A percentile compares a stretch with the other conserved stretches of the same genome.
Evolutionary conservation across 129 eudicot species (phyloP).

Genomic region (Artemisia argyi): DNA sequence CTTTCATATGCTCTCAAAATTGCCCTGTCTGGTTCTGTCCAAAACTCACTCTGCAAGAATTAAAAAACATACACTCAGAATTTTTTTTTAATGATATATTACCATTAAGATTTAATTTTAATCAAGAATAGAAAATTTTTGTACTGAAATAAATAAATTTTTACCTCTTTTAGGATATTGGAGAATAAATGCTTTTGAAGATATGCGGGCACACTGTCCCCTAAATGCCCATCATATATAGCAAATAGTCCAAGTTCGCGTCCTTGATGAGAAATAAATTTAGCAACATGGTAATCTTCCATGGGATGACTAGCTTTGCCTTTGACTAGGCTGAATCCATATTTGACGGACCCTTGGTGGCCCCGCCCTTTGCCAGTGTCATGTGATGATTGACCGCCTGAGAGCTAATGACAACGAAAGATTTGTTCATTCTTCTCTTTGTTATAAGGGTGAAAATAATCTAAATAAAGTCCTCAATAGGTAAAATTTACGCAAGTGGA

Average conservation of each 20-base stretch:
- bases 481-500: background rate
- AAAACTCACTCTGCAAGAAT: conserved; percentile 61
- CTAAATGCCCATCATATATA: conserved; percentile 83
- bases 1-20: conserved; percentile 76
- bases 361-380: conserved; percentile 85
- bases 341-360: conserved; percentile 53
- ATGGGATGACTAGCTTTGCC: conserved; percentile 93
- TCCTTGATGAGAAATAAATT: conserved; percentile 52
- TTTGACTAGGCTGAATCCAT: conserved; percentile 70
- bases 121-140: background rate
- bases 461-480: conserved; percentile 1
- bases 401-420: conserved; percentile 29
- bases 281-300: conserved; percentile 93
- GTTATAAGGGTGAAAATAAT: background rate
- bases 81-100: background rate
- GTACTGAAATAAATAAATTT: background rate
- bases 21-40: conserved; percentile 64
- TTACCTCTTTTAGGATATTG: conserved; percentile 77
- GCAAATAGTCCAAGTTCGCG: conserved; percentile 85
- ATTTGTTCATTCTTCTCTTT: background rate
- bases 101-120: background rate
- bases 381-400: conserved; percentile 51
- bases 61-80: background rate
- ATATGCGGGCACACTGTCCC: conserved; percentile 75
- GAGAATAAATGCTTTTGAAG: conserved; percentile 74